A percentile compares a stretch with the other conserved stretches of the same genome.
Conservation (phyloP, 345 rosid genomes). For the Eucalyptus marginata region DNA sequence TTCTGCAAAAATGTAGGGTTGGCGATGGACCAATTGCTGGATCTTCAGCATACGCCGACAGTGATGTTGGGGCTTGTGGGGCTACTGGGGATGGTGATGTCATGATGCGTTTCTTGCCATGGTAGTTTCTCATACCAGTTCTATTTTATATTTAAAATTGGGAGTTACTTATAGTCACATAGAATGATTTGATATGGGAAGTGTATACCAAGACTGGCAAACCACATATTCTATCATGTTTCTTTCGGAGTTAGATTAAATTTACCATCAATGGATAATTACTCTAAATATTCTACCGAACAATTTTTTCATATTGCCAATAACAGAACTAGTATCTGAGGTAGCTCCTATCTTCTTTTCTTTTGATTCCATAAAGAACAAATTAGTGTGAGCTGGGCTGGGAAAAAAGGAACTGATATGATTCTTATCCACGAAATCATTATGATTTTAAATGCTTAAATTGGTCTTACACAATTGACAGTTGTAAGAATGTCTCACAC, state of each 20-base stretch:
- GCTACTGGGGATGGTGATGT: conserved; percentile 96
- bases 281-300: background rate
- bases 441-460: background rate
- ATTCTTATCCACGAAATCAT: background rate
- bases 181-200: background rate
- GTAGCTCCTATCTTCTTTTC: background rate
- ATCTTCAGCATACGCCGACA: conserved; percentile 78
- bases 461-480: background rate
- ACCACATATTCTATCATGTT: background rate
- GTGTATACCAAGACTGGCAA: background rate
- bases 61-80: conserved; percentile 93
- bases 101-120: conserved; percentile 98
- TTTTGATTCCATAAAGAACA: background rate
- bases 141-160: background rate
- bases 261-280: background rate
- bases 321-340: background rate
- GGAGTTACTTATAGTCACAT: background rate
- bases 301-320: background rate
- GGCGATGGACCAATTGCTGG: conserved; percentile 96
- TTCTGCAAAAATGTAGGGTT: conserved; percentile 37
- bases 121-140: conserved; percentile 24
- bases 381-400: background rate
- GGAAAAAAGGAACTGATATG: background rate
- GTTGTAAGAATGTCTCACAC: background rate
- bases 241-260: background rate